Percentiles rank a stretch among this genome's conserved stretches.
Conservation (phyloP, 1,284 basidiomycete genomes). For the Microbotryum silenes-acaulis region DNA sequence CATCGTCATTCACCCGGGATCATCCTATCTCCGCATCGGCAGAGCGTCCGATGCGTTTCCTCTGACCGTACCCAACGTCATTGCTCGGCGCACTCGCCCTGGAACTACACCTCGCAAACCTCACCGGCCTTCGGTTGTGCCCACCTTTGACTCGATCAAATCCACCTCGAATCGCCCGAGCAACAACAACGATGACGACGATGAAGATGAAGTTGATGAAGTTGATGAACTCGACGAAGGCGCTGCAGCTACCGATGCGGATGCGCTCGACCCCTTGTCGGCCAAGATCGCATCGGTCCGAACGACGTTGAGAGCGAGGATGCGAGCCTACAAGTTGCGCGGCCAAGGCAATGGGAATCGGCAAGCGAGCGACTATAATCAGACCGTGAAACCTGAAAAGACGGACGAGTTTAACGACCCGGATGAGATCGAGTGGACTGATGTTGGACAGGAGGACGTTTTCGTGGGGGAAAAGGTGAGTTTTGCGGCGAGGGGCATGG, state of each 20-base stretch:
- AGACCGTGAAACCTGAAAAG: constrained; percentile 55
- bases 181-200: no score
- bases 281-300: constrained; percentile 61
- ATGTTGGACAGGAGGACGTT: constrained; percentile 44
- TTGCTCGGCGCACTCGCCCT: constrained; percentile 48
- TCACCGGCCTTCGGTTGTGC: no score
- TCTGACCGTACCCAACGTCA: constrained; percentile 61
- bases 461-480: constrained; percentile 64
- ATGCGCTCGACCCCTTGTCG: constrained; percentile 10
- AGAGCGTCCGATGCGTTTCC: constrained; percentile 81
- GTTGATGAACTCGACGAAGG: no score
- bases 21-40: constrained; percentile 76
- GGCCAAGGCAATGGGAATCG: constrained; percentile 68
- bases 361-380: constrained; percentile 54
- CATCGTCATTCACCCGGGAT: constrained; percentile 90
- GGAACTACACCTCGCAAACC: no score
- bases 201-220: no score
- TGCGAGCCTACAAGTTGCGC: constrained; percentile 79
- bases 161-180: no score
- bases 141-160: no score
- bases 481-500: background rate
- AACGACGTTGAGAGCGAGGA: constrained; percentile 66
- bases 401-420: constrained; percentile 74
- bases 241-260: no score
- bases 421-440: constrained; percentile 70